Evolutionary conservation across 371 early-diverging fungal genomes (phyloP).

Genomic region (Lichtheimia hyalospora): DNA sequence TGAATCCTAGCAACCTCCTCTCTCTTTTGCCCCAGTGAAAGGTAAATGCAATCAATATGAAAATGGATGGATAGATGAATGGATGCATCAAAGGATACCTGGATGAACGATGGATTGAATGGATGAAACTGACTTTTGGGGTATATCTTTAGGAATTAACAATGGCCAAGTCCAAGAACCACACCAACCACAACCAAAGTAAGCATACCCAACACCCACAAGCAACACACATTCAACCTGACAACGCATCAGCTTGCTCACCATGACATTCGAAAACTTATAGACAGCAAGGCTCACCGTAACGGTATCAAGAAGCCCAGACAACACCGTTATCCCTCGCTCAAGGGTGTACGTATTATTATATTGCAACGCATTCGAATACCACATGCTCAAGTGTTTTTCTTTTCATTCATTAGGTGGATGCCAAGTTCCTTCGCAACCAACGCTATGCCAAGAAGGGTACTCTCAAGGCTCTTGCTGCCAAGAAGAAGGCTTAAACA

Average conservation of each 20-base stretch:
- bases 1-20: too few relatives aligned
- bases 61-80: constrained; percentile 5
- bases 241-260: too few relatives aligned
- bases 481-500: constrained; percentile 18
- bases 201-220: constrained; percentile 6
- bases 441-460: constrained; percentile 95
- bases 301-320: constrained; percentile 97
- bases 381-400: not conserved
- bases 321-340: constrained; percentile 84
- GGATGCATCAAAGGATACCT: not conserved
- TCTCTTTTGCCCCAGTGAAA: too few relatives aligned
- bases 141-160: constrained; percentile 12
- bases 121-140: constrained; percentile 5
- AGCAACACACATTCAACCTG: too few relatives aligned
- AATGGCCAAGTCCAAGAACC: constrained; percentile 98
- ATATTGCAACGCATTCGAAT: not conserved
- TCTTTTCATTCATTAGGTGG: constrained; percentile 51
- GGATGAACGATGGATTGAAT: constrained; percentile 11
- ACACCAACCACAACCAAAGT: constrained; percentile 97
- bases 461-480: constrained; percentile 48
- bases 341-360: constrained; percentile 85
- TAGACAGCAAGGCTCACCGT: constrained; percentile 97
- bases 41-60: not conserved
- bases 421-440: constrained; percentile 98
- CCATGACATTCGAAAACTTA: constrained; percentile 9